These are phyloP conservation scores for Paramecium biaurelia DNA, from an alignment of 73 alveolate species.

Conservation along the genomic window DNA sequence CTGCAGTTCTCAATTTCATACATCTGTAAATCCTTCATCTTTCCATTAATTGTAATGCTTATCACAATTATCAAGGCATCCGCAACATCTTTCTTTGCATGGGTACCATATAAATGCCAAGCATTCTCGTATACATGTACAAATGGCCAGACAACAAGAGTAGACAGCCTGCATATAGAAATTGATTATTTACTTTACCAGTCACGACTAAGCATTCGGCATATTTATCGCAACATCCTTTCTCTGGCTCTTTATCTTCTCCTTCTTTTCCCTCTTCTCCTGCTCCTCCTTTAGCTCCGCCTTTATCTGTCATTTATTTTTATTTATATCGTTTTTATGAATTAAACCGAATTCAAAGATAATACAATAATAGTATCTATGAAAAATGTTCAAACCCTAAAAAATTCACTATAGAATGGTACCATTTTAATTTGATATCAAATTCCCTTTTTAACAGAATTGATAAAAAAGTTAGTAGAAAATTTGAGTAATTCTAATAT, in stretches of 20 bases:
- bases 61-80: conserved; percentile 75
- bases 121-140: conserved; percentile 63
- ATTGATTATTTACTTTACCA: conserved; percentile 11
- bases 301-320: conserved; percentile 58
- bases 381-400: not conserved
- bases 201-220: conserved; percentile 50
- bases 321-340: not conserved
- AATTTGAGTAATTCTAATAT: no score
- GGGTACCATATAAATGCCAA: conserved; percentile 78
- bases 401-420: not conserved
- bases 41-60: conserved; percentile 76
- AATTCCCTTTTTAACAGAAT: not conserved
- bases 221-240: conserved; percentile 60
- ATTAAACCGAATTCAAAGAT: not conserved
- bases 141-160: conserved; percentile 38
- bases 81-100: conserved; percentile 79
- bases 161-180: conserved; percentile 27
- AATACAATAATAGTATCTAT: not conserved
- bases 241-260: conserved; percentile 57
- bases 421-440: not conserved
- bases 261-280: conserved; percentile 67
- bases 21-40: conserved; percentile 71
- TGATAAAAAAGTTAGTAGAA: not conserved
- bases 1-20: conserved; percentile 31
- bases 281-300: conserved; percentile 40